These are phyloP conservation scores for Saccharomycopsis amapae DNA, from an alignment of 805 yeast species.

Conservation along the genomic window DNA sequence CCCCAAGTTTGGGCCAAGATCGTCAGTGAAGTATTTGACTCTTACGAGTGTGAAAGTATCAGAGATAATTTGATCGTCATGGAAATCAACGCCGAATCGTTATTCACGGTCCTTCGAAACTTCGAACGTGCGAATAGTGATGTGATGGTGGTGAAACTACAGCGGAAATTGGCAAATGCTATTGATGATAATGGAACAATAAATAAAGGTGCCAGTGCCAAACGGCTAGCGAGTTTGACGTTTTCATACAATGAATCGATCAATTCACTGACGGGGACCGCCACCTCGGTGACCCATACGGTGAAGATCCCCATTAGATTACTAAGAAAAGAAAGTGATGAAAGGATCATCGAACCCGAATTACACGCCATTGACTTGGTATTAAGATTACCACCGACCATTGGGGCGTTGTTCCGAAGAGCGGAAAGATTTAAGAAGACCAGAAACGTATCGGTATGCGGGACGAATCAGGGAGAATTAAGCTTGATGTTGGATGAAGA, in stretches of 20 bases:
- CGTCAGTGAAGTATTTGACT: slow-evolving; percentile 39
- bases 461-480: slow-evolving; percentile 42
- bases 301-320: slow-evolving; percentile 67
- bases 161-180: slow-evolving; percentile 30
- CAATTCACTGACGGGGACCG: slow-evolving; percentile 13
- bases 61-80: slow-evolving; percentile 49
- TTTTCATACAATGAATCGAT: slow-evolving; percentile 45
- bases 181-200: slow-evolving; percentile 19
- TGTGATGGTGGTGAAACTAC: slow-evolving; percentile 45
- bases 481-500: slow-evolving; percentile 50
- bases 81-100: slow-evolving; percentile 56
- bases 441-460: slow-evolving; percentile 37
- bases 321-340: slow-evolving; percentile 47
- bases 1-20: slow-evolving; percentile 68
- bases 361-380: slow-evolving; percentile 49
- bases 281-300: slow-evolving; percentile 50
- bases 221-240: slow-evolving; percentile 46
- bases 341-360: slow-evolving; percentile 55
- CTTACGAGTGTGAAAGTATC: slow-evolving; percentile 44
- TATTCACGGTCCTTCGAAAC: slow-evolving; percentile 49
- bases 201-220: slow-evolving; percentile 20
- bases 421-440: slow-evolving; percentile 57
- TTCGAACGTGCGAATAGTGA: slow-evolving; percentile 48
- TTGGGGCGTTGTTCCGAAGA: slow-evolving; percentile 48
- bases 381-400: slow-evolving; percentile 39